Conservation (phyloP, 768 basidiomycete species). For the Phanerochaete sordida region DNA sequence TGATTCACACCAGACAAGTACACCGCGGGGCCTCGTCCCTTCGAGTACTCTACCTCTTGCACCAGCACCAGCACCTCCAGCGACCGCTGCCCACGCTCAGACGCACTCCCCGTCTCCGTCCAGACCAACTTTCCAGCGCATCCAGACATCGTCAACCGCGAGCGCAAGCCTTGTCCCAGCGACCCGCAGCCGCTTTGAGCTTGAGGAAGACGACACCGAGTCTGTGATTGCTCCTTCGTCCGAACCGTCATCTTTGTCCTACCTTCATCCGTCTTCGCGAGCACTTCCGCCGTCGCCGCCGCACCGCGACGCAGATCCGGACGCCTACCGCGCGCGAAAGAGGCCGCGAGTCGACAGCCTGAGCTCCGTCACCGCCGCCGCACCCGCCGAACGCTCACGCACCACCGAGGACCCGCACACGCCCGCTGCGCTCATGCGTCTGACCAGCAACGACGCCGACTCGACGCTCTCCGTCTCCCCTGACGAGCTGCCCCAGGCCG, state of each 20-base stretch:
- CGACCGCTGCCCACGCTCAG: background rate
- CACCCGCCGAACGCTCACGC: conserved; percentile 21
- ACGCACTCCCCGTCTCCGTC: conserved; percentile 6
- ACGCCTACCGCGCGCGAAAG: conserved; percentile 22
- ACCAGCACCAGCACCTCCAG: conserved; percentile 44
- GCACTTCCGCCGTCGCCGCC: conserved; percentile 11
- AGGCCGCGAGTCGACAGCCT: conserved; percentile 24
- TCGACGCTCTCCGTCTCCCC: conserved; percentile 22
- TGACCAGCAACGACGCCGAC: conserved; percentile 18
- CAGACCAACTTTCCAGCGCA: conserved; percentile 2
- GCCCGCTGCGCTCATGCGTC: conserved; percentile 18
- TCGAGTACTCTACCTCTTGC: conserved; percentile 35
- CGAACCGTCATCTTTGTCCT: conserved; percentile 21
- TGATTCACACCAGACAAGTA: conserved; percentile 60
- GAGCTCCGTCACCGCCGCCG: conserved; percentile 17
- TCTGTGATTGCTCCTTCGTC: conserved; percentile 20
- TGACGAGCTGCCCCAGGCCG: conserved; percentile 19
- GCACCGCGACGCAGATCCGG: conserved; percentile 16
- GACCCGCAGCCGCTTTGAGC: conserved; percentile 58
- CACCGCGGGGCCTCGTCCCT: conserved; percentile 51
- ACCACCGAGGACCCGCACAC: conserved; percentile 15
- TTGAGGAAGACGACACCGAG: conserved; percentile 44
- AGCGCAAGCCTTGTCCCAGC: conserved; percentile 54
- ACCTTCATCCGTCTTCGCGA: conserved; percentile 23
- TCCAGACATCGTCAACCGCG: background rate